These are phyloP conservation scores for Trichoderma sp. DNA, from an alignment of 2,329 filamentous ascomycete genomes.

Conservation along the genomic window DNA sequence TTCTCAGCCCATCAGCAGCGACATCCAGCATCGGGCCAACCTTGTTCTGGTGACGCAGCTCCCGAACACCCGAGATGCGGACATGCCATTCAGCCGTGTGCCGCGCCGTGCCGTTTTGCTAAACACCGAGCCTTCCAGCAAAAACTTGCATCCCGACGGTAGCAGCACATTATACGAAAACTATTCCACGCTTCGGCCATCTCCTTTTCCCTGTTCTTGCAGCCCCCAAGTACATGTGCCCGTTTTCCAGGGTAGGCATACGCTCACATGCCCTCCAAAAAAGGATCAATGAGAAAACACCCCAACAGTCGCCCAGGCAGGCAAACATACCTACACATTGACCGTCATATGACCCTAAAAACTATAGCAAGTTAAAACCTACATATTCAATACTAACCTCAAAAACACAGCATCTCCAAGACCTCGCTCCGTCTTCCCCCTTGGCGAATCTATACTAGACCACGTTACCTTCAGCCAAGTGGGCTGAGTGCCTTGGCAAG, in stretches of 20 bases:
- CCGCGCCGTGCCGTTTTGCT: neutral
- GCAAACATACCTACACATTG: neutral
- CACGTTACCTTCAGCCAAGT: constrained; percentile 7
- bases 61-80: constrained; percentile 11
- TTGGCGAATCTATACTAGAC: neutral
- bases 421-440: neutral
- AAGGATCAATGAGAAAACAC: too few relatives aligned
- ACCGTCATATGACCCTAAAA: neutral
- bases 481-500: neutral
- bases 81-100: neutral
- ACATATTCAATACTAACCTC: neutral
- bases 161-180: too few relatives aligned
- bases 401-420: neutral
- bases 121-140: neutral
- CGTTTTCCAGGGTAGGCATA: neutral
- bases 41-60: neutral
- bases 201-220: neutral
- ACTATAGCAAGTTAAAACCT: neutral
- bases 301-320: neutral
- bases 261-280: neutral
- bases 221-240: neutral
- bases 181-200: neutral
- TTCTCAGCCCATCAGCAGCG: neutral
- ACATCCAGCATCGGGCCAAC: neutral
- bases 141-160: neutral